Base-by-base conservation (phyloP, 495 filamentous ascomycete genomes). In the Diplogelasinospora grovesii region DNA sequence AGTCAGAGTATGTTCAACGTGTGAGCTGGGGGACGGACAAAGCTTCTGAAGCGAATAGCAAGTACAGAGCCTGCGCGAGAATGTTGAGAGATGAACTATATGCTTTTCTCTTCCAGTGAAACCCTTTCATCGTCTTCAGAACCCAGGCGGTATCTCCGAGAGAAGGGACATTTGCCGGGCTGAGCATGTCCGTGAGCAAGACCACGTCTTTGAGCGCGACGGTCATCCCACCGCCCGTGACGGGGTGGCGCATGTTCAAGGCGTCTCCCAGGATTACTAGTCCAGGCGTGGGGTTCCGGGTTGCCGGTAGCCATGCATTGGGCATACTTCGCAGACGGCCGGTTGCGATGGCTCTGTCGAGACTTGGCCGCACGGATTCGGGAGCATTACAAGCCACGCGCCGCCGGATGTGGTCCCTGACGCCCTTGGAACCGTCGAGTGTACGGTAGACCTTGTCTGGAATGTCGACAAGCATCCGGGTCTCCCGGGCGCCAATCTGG, bases 221-320 rank as follows among this genome's bases (percentile, higher is more conserved):
- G 1, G 47, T 49, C 47, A 49, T 49, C 20, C 47, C 47, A 15
- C 32, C 23, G 3, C 47, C 41, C 11, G 47, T 45, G n/a, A 49
- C 25, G 0, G 47, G 47, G 36, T 49, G 47, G 7, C 47, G 36
- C 47, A 49, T 49, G 20, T 49, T 49, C 2, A 32, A 36, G 5
- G 41, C 36, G 21, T 49, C 47, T 2, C 47, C 47, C 19, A 45
- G 36, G 8, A 44, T 30, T 18, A 45, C 16, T 3, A 49, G 35
- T 3, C 46, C 40, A 8, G 41, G 40, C n/a, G 36, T 41, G 1
- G 23, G 22, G 22, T 43, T 43, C 15, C 16, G 23, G 3, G 34
- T 39, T 10, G 45, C 38, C 4, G 45, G 39, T 34, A 43, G 22
- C 39, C 39, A 39, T 9, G 45, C 33, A 14, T 48, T 48, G 5